Base-by-base conservation (phyloP, 2,329 filamentous ascomycete species). In the Diaporthe vaccinii region DNA sequence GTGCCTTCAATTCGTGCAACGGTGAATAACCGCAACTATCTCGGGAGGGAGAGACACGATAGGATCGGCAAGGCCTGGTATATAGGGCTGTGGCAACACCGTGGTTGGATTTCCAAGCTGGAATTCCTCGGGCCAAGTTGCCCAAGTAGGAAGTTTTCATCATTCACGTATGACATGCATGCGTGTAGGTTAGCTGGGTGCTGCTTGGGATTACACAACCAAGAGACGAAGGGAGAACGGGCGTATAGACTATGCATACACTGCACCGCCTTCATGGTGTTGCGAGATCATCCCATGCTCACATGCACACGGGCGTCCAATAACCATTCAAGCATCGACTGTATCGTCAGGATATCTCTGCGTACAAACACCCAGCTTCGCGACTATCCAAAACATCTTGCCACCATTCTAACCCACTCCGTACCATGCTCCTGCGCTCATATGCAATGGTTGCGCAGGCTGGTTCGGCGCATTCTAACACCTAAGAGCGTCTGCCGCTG, bases 311-410 rank as follows among this genome's bases (percentile, higher is more conserved):
- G 15, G 6, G 46, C 14, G 49, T 6, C 65, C 34, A 65, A 55
- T 55, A 57, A 61, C 46, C 25, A 73, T 73, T 65, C 28, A 55
- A 57, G 53, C 58, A 62, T 73, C 71, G 71, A 65, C 71, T 69
- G 22, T 65, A 65, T 36, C 46, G 58, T 65, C 71, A 73, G 71
- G 71, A 73, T 73, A 73, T 73, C 71, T 73, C 71, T 53, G 58
- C 58, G 36, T 65, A 62, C 71, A 73, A 73, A 53, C 71, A 65
- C 17, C 72, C 68, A 65, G 49, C 28, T 58, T 39, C 51, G 36
- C 58, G 44, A 67, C 44, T 75, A 75, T 53, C 51, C 59, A 75
- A 57, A 75, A 44, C 67, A 25, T 58, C 55, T n/a, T 41, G 68
- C 34, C 41, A 20, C 55, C 46, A 41, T 51, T 39, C 46, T 44